Base-by-base conservation (phyloP, 2,329 filamentous ascomycete species). In the Fonsecaea pedrosoi region DNA sequence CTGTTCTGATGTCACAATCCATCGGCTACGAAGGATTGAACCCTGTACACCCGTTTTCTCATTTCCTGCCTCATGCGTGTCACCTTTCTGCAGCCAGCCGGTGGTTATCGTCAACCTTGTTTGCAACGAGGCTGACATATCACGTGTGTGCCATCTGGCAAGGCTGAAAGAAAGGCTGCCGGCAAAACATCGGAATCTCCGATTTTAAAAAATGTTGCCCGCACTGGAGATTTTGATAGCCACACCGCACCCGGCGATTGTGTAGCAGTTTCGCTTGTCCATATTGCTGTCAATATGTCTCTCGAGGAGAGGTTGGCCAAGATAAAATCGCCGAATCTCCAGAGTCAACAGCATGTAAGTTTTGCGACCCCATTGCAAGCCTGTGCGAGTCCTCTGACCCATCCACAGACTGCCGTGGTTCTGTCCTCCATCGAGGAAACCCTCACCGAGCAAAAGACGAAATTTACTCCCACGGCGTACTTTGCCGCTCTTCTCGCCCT, bases 321-420 rank as follows among this genome's bases (percentile, higher is more conserved):
- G 87, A 97, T 98, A 80, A 92, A 95, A 81, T 95, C 92, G 77
- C 95, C 95, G 64, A 97, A 96, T 81, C 88, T 97, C 75, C 92
- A 98, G 80, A 97, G 92, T 78, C 94, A 97, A 82, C 89, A 96
- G 79, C 92, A 94, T 86, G 93, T 95, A 82, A 73, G 83, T 78
- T 34, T 55, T 45, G 13, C 37, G 34, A 32, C 30, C 56, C 68
- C 38, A 69, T 4, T 54, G 40, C 15, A 30, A 13, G 10, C 15
- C 15, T 15, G 38, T n/a, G 10, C 13, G 12, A n/a, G 7, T 42
- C 56, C 32, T 62, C 50, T 62, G 71, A 70, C 62, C 63, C 60
- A n/a, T 13, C 69, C 32, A 37, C 73, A 95, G 91, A 94, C 91
- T 70, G 90, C 89, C 68, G 89, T 96, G 74, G 90, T 99, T 69